Base-by-base conservation (phyloP, 2,329 filamentous ascomycete genomes). In the Penicillium hesseltinei region DNA sequence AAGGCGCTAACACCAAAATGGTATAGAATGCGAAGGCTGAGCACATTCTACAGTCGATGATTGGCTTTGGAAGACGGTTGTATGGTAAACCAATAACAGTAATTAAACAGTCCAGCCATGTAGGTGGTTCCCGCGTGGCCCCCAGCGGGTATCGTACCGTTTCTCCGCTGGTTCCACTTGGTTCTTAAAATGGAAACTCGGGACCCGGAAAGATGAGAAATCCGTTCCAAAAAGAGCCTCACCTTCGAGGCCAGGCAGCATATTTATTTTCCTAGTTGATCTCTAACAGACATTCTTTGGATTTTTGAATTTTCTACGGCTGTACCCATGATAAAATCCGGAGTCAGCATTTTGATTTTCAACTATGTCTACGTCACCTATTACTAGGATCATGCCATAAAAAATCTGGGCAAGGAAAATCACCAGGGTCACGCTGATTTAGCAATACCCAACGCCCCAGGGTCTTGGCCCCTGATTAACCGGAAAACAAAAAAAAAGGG, bases 1-100 rank as follows among this genome's bases (percentile, higher is more conserved):
- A 72, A 59, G 49, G 17, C 57, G 43, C 70, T 69, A 69, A 51
- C 9, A 62, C 59, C 27, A 13, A 62, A 63, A 40, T 42, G 67
- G 71, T 17, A 60, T 61, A 50, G 55, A 29, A 36, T 42, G 57
- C 43, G 58, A 65, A 59, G 64, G 64, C 63, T 64, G 63, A 65
- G 63, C 56, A 58, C 54, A 46, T 50, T 59, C 47, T 49, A 8
- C 29, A 3, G 8, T 2, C 5, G 17, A 2, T 62, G 57, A 65
- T 63, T 65, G 61, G 62, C 5, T n/a, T 11, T 39, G 10, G 31
- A 42, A 29, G 23, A 21, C 11, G 21, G 23, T 33, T 33, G 44
- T 47, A 53, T 51, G 29, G 54, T 56, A 40, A 56, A 23, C 2
- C 1, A 2, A n/a, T 40, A n/a, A 40, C 50, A 5, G 40, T 36